Evolutionary conservation across 495 filamentous ascomycete genomes (phyloP), one percentile per base, ranked within the genome.

Genomic region (Neurospora pannonica): DNA sequence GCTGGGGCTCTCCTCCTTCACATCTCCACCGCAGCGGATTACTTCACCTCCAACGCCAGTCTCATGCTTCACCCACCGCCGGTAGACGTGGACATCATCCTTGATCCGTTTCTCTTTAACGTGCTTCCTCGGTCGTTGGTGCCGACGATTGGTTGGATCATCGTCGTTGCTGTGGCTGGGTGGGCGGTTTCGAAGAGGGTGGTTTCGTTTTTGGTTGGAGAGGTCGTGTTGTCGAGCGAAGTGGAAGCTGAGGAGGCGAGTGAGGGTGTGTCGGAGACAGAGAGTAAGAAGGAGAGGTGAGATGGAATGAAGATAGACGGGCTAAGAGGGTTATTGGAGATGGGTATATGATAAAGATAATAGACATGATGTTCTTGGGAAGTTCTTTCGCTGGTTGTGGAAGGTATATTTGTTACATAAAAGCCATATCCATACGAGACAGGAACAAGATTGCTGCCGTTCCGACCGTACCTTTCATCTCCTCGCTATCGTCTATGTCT

Each of bases 31-130:
- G 89, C 90, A 13, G 94, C 96, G 72, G 94, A 94, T 74, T 99
- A 94, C 84, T 97, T 90, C 81, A 91, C 92, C 21, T 81, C 86
- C 40, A 88, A 98, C 75, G 78, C 84, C 67, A 87, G 88, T 3
- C 85, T 97, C 76, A 98, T 98, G 95, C 79, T 84, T 70, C 76
- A 88, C 76, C 91, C 93, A 13, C 92, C 92, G 4, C 86, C 89
- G 1, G 94, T 98, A 28, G 81, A 86, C 72, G 93, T 91, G 24
- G 95, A 99, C 81, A 87, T 99, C 71, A 93, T 98, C 80, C 89
- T 99, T 34, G 96, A 99, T 83, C 94, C 94, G 28, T 98, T 89
- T 75, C 62, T 94, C 43, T 82, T 89, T 76, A 93, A 94, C 82
- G 77, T 92, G 8, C 85, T 95, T 74, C 93, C 93, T 11, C 84